Conservation (phyloP, 768 basidiomycete species). For the Asterophora lycoperdoides region DNA sequence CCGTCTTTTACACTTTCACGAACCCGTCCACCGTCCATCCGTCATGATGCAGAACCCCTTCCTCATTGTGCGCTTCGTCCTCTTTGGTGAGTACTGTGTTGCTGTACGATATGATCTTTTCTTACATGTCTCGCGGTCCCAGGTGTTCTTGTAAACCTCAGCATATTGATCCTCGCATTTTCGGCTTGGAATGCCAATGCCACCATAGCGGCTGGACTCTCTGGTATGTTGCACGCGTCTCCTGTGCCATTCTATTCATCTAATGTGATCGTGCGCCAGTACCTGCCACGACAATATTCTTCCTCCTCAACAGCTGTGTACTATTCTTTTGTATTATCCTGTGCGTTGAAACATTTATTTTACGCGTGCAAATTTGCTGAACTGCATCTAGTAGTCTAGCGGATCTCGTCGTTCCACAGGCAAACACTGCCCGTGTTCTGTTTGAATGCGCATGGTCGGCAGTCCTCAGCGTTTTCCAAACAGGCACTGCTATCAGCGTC, state of each 20-base stretch:
- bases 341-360: slow-evolving; percentile 24
- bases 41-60: slow-evolving; percentile 46
- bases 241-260: not conserved
- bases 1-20: slow-evolving; percentile 6
- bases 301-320: slow-evolving; percentile 43
- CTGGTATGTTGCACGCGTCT: slow-evolving; percentile 26
- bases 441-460: slow-evolving; percentile 58
- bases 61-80: slow-evolving; percentile 50
- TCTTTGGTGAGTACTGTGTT: slow-evolving; percentile 46
- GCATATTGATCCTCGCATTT: slow-evolving; percentile 49
- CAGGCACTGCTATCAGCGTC: slow-evolving; percentile 49
- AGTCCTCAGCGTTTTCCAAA: slow-evolving; percentile 43
- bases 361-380: not conserved
- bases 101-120: not conserved
- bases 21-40: not conserved
- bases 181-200: slow-evolving; percentile 54
- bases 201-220: slow-evolving; percentile 28
- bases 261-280: slow-evolving; percentile 25
- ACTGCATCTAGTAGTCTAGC: slow-evolving; percentile 29
- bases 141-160: slow-evolving; percentile 50
- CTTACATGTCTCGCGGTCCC: not conserved
- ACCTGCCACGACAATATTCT: slow-evolving; percentile 44
- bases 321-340: slow-evolving; percentile 30
- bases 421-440: slow-evolving; percentile 38
- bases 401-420: slow-evolving; percentile 31